phyloP scores from a whole-genome alignment of 768 basidiomycete genomes.

The Leccinum arenicola region DNA sequence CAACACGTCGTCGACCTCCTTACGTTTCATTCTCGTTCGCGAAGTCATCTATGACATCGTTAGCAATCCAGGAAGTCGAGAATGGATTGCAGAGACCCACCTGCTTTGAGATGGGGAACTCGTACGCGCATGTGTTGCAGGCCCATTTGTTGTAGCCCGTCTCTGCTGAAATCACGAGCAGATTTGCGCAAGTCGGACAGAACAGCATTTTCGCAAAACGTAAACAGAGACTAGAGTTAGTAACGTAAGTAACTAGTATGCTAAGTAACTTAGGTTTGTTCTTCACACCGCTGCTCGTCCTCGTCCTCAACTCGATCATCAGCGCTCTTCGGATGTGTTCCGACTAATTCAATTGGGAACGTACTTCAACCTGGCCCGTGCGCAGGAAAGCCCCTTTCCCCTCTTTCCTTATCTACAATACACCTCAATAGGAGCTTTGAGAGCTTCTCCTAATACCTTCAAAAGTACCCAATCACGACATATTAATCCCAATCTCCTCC shows the following conservation, averaged over 20 bases:
- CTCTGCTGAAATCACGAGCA: constrained; percentile 73
- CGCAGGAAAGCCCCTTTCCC: not conserved
- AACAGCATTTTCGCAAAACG: constrained; percentile 64
- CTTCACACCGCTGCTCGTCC: too few species aligned
- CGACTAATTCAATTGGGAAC: not conserved
- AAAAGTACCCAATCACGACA: not conserved
- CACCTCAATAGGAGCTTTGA: not conserved
- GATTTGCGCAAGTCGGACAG: constrained; percentile 92
- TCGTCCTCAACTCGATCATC: not conserved
- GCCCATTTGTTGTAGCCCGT: constrained; percentile 89
- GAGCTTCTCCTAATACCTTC: not conserved
- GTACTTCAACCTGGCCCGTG: not conserved
- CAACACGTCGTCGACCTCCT: constrained; percentile 92
- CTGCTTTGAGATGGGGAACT: constrained; percentile 50
- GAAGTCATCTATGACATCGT: constrained; percentile 75
- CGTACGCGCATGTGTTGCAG: constrained; percentile 92
- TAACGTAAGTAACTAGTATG: too few species aligned
- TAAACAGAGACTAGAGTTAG: not conserved
- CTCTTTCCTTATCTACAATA: too few species aligned
- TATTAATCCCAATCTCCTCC: not conserved
- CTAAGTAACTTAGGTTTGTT: too few species aligned
- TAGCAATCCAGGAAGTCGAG: not conserved
- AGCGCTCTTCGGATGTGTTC: not conserved
- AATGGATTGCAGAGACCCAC: not conserved
- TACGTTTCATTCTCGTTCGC: constrained; percentile 79